Evolutionary conservation across 2,329 filamentous ascomycete genomes (phyloP).

Genomic region (Dryadomyces quercivorus): DNA sequence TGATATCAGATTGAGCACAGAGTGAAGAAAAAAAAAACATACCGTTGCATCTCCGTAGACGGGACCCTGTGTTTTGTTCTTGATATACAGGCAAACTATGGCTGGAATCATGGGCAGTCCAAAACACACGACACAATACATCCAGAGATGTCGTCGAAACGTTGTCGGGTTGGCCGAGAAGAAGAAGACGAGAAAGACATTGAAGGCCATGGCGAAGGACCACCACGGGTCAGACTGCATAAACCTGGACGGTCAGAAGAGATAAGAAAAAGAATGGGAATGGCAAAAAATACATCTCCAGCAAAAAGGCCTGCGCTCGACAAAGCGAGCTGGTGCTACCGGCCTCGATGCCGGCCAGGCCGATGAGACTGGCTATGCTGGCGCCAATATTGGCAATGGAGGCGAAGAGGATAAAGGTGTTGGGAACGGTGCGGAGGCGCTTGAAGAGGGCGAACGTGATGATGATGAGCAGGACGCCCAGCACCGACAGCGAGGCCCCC

Average conservation of each 20-base stretch:
- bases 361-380: slow-evolving; percentile 57
- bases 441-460: slow-evolving; percentile 38
- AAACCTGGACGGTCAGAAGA: slow-evolving; percentile 42
- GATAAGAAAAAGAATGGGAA: slow-evolving; percentile 17
- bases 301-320: slow-evolving; percentile 45
- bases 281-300: slow-evolving; percentile 47
- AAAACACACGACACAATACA: slow-evolving; percentile 60
- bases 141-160: slow-evolving; percentile 60
- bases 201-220: slow-evolving; percentile 73
- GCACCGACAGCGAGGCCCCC: slow-evolving; percentile 40
- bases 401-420: slow-evolving; percentile 50
- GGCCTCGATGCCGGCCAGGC: slow-evolving; percentile 46
- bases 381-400: slow-evolving; percentile 48
- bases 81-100: slow-evolving; percentile 49
- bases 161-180: slow-evolving; percentile 49
- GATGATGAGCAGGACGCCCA: slow-evolving; percentile 39
- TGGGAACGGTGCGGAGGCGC: slow-evolving; percentile 43
- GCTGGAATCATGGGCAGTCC: slow-evolving; percentile 58
- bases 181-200: slow-evolving; percentile 62
- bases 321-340: slow-evolving; percentile 47
- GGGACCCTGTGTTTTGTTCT: slow-evolving; percentile 20
- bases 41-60: slow-evolving; percentile 48
- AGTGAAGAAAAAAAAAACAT: slow-evolving; percentile 12
- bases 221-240: slow-evolving; percentile 67
- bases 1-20: too few species aligned